These are phyloP conservation scores for Fusarium tanahbumbuense DNA, from an alignment of 2,329 filamentous ascomycete genomes.

Conservation along the genomic window DNA sequence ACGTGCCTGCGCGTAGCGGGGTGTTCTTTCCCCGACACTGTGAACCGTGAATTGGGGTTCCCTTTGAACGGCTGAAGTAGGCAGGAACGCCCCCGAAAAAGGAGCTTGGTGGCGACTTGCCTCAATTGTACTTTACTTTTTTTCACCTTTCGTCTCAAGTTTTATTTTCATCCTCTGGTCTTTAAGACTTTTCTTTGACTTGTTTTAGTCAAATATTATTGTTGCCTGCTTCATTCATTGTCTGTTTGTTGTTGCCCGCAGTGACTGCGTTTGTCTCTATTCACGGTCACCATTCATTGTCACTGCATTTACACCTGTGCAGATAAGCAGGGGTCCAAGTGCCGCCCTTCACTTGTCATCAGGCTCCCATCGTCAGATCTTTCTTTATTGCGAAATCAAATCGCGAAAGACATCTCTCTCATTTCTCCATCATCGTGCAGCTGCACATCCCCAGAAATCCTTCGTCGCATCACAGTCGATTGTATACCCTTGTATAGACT, in stretches of 20 bases:
- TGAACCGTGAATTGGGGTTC: constrained; percentile 49
- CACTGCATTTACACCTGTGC: constrained; percentile 26
- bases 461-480: neutral
- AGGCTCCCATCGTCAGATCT: constrained; percentile 1
- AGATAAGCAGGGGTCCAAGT: constrained; percentile 25
- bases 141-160: constrained; percentile 10
- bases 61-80: constrained; percentile 2
- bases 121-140: constrained; percentile 21
- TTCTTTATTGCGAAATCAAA: neutral
- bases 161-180: constrained; percentile 15
- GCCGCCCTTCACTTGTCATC: constrained; percentile 5
- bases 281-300: constrained; percentile 17
- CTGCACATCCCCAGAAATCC: neutral
- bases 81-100: constrained; percentile 33
- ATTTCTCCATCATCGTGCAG: neutral
- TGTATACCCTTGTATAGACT: neutral
- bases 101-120: constrained; percentile 46
- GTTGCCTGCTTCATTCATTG: constrained; percentile 5
- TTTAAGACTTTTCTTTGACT: neutral
- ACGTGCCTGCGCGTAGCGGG: constrained; percentile 52
- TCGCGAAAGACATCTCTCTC: neutral
- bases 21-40: constrained; percentile 36
- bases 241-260: constrained; percentile 20
- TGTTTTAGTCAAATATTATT: constrained; percentile 1
- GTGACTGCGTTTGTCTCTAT: constrained; percentile 12